These are phyloP conservation scores for Fonsecaea pugnacius DNA, from an alignment of 2,329 filamentous ascomycete genomes.

Conservation along the genomic window DNA sequence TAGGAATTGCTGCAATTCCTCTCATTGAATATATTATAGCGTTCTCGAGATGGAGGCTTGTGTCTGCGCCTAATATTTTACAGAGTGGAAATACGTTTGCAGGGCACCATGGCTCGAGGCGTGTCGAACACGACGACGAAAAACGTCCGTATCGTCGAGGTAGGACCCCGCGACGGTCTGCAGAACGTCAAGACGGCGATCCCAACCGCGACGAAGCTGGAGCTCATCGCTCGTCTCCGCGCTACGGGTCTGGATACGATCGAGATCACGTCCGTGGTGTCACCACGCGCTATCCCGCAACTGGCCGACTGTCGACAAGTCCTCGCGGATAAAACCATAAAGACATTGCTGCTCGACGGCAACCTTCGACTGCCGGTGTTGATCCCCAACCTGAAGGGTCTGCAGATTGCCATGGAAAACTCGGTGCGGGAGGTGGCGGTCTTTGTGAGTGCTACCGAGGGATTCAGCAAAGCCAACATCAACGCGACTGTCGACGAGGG, in stretches of 20 bases:
- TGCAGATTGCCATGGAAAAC: constrained; percentile 61
- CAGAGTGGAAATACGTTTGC: neutral
- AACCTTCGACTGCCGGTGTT: constrained; percentile 46
- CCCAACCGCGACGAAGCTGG: constrained; percentile 72
- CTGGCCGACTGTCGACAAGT: constrained; percentile 51
- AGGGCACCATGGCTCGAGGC: neutral
- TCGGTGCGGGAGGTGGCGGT: constrained; percentile 48
- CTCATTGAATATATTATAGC: neutral
- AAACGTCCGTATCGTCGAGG: constrained; percentile 71
- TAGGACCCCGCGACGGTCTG: constrained; percentile 82
- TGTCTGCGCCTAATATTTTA: neutral
- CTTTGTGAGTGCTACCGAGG: constrained; percentile 50
- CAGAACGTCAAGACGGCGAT: constrained; percentile 81
- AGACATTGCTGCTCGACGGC: neutral
- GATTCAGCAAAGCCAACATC: constrained; percentile 50
- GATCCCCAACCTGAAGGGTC: constrained; percentile 48
- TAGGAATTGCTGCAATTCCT: neutral
- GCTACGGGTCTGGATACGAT: constrained; percentile 72
- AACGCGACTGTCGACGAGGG: constrained; percentile 49
- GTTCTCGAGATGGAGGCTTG: neutral
- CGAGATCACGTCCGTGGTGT: constrained; percentile 81
- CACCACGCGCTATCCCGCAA: constrained; percentile 84
- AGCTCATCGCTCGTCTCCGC: constrained; percentile 72
- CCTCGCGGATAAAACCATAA: constrained; percentile 17
- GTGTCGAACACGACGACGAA: neutral